Evolutionary conservation across 2,329 filamentous ascomycete genomes (phyloP).

Genomic region (Verticillium albo-atrum): DNA sequence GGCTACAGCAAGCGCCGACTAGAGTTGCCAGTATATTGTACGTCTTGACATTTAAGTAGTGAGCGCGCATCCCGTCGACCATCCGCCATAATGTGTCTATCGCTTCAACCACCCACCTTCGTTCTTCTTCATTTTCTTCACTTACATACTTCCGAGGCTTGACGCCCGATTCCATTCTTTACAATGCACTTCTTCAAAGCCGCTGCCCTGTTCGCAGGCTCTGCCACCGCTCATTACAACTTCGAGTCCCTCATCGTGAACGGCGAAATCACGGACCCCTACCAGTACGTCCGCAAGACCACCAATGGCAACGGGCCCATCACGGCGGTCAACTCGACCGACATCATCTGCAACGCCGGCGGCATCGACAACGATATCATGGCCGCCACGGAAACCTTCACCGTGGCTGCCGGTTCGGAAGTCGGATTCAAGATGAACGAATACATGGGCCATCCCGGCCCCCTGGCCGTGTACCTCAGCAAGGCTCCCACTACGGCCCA

Average conservation of each 20-base stretch:
- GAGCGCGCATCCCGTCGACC: too few species aligned
- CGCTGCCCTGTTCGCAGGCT: constrained; percentile 6
- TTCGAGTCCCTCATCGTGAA: constrained; percentile 13
- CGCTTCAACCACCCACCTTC: too few species aligned
- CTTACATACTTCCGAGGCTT: too few species aligned
- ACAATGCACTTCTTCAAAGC: not conserved
- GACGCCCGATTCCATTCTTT: not conserved
- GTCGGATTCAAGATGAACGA: constrained; percentile 23
- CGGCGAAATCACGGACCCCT: constrained; percentile 10
- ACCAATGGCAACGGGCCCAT: constrained; percentile 30
- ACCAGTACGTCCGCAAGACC: constrained; percentile 11
- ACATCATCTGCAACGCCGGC: constrained; percentile 35
- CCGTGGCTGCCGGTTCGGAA: constrained; percentile 29
- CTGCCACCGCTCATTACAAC: constrained; percentile 13
- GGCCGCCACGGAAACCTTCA: constrained; percentile 28
- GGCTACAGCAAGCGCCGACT: too few species aligned
- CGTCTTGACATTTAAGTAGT: too few species aligned
- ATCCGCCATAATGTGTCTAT: too few species aligned
- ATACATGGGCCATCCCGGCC: constrained; percentile 32
- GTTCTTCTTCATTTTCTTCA: too few species aligned
- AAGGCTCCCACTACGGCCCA: constrained; percentile 25
- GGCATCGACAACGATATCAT: constrained; percentile 29
- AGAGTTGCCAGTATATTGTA: too few species aligned
- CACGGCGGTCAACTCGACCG: constrained; percentile 28
- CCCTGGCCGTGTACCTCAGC: constrained; percentile 30